A percentile compares a stretch with the other conserved stretches of the same genome.
Evolutionary conservation across 495 filamentous ascomycete genomes (phyloP).

Genomic region (Penicillium simplicissimum): DNA sequence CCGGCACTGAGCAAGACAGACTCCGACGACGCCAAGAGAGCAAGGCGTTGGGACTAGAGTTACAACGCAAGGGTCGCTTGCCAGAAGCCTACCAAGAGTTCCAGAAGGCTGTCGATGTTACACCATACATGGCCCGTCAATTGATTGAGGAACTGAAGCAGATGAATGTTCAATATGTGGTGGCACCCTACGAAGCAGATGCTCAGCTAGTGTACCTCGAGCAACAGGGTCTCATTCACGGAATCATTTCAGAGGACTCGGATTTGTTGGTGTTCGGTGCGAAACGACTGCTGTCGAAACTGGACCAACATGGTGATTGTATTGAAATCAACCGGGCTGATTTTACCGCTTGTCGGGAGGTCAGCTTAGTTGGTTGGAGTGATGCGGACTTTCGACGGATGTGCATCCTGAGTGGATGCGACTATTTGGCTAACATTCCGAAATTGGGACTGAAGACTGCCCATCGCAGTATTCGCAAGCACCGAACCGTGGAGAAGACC

Average conservation of each 20-base stretch:
- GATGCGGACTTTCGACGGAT: conserved; percentile 89
- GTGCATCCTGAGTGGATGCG: conserved; percentile 98
- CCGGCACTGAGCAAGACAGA: conserved; percentile 79
- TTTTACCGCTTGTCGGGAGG: conserved; percentile 83
- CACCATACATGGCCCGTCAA: conserved; percentile 88
- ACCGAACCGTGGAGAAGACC: conserved; percentile 83
- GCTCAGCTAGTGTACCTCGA: conserved; percentile 95
- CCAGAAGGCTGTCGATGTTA: conserved; percentile 95
- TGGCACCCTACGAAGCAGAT: conserved; percentile 97
- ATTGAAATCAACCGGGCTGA: conserved; percentile 85
- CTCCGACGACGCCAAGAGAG: conserved; percentile 70
- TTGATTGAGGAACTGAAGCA: conserved; percentile 90
- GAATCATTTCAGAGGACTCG: conserved; percentile 94
- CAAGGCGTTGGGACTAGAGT: conserved; percentile 70
- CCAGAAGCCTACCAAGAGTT: conserved; percentile 83
- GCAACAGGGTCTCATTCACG: conserved; percentile 74
- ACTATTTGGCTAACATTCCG: conserved; percentile 82
- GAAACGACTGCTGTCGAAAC: conserved; percentile 84
- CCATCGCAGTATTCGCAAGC: conserved; percentile 82
- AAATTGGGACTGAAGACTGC: conserved; percentile 93
- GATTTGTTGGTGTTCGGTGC: conserved; percentile 95
- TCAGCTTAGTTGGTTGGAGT: conserved; percentile 88
- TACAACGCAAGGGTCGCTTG: conserved; percentile 74
- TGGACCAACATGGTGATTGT: conserved; percentile 90
- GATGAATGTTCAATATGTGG: conserved; percentile 78